Percentiles rank a stretch among this genome's conserved stretches.
phyloP scores from a whole-genome alignment of 306 rosid genomes.

The cucumber (Cucumis sativus) region Cucumber_9930_V3 NC_026658.2:13095001-13095500 shows the following conservation, averaged over 20 bases:
- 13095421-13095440: neutral
- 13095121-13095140: neutral
- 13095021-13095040: neutral
- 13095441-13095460: constrained; percentile 37
- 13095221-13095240: constrained; percentile 8
- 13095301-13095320: constrained; percentile 34
- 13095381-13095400: neutral
- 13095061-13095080: neutral
- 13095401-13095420: neutral
- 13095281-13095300: constrained; percentile 47
- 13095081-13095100: neutral
- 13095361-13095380: constrained; percentile 22
- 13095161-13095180: constrained; percentile 40
- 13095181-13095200: constrained; percentile 24
- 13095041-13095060: neutral
- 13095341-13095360: constrained; percentile 13
- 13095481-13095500: constrained; percentile 28
- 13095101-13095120: neutral
- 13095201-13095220: constrained; percentile 3
- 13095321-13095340: constrained; percentile 18
- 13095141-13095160: constrained; percentile 29
- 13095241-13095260: constrained; percentile 30
- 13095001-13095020: neutral
- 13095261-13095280: constrained; percentile 57
- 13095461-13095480: constrained; percentile 43